A percentile compares a stretch with the other conserved stretches of the same genome.
These are phyloP conservation scores for Arthroderma sp. DNA, from an alignment of 2,329 filamentous ascomycete genomes.

Conservation along the genomic window DNA sequence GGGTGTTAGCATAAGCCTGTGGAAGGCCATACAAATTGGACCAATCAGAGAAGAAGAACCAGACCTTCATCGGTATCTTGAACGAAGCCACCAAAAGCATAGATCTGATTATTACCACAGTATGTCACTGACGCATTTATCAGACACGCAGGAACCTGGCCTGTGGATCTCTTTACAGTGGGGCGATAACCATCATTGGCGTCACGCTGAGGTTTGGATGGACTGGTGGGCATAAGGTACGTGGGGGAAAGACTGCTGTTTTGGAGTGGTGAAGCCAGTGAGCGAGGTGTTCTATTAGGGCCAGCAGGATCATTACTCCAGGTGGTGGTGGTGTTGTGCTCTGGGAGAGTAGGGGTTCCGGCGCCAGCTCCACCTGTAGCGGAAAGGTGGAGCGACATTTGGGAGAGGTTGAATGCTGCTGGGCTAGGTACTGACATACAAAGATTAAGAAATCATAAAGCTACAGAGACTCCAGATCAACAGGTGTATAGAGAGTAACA, in stretches of 20 bases:
- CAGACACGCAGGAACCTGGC: constrained; percentile 77
- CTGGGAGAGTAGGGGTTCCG: background rate
- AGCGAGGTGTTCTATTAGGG: constrained; percentile 1
- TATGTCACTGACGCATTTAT: constrained; percentile 99
- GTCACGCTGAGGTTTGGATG: constrained; percentile 50
- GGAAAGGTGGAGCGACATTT: constrained; percentile 1
- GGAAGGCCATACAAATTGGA: background rate
- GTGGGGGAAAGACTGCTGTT: constrained; percentile 47
- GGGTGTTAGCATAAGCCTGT: constrained; percentile 6
- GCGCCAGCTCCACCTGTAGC: background rate
- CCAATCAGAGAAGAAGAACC: constrained; percentile 5
- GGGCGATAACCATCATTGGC: constrained; percentile 67
- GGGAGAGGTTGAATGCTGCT: background rate
- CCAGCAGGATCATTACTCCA: constrained; percentile 1
- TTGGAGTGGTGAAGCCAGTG: constrained; percentile 23
- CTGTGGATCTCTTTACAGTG: constrained; percentile 64
- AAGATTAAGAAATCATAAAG: too few species aligned
- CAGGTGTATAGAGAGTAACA: too few species aligned
- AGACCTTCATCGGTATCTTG: constrained; percentile 89
- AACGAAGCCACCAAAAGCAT: constrained; percentile 95
- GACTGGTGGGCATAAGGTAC: constrained; percentile 83
- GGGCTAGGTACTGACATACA: background rate
- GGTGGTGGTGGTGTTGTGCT: constrained; percentile 1
- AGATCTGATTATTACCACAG: constrained; percentile 93
- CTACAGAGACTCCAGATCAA: too few species aligned